Evolutionary conservation across 2,329 filamentous ascomycete species (phyloP).

Genomic region (Zasmidium cellare): DNA sequence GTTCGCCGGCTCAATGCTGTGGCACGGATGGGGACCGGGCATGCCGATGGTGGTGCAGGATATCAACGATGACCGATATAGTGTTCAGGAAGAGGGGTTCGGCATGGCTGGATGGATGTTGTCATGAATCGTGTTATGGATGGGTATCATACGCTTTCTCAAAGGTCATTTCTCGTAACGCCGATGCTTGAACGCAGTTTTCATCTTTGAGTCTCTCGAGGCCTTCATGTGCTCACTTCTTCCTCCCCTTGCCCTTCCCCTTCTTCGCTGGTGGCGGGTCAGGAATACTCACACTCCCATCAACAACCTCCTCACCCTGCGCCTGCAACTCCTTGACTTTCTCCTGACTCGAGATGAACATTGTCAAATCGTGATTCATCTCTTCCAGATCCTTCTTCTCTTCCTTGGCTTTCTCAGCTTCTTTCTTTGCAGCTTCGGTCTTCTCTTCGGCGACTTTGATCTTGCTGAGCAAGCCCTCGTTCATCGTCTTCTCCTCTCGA

Average conservation of each 20-base stretch:
- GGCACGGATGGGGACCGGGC: too few species aligned
- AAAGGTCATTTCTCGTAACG: neutral
- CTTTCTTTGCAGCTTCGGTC: constrained; percentile 56
- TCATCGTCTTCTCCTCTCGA: constrained; percentile 84
- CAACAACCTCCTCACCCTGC: constrained; percentile 70
- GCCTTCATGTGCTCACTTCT: constrained; percentile 23
- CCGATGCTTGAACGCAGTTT: neutral
- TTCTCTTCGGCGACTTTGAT: constrained; percentile 69
- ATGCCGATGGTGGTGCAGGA: too few species aligned
- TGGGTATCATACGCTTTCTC: constrained; percentile 3
- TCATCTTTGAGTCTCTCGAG: neutral
- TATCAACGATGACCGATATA: too few species aligned
- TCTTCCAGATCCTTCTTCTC: constrained; percentile 75
- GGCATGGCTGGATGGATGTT: neutral
- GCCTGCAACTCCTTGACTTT: constrained; percentile 67
- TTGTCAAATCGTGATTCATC: constrained; percentile 81
- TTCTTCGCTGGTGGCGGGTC: constrained; percentile 43
- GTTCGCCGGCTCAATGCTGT: too few species aligned
- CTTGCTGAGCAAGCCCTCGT: constrained; percentile 76
- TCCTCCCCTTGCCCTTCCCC: constrained; percentile 52
- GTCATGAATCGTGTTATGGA: neutral
- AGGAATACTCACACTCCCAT: constrained; percentile 57
- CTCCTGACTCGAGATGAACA: constrained; percentile 83
- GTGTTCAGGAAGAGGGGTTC: too few species aligned
- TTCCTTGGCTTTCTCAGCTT: constrained; percentile 37